A percentile compares a stretch with the other conserved stretches of the same genome.
These are phyloP conservation scores for Dissoconium aciculare DNA, from an alignment of 2,329 filamentous ascomycete genomes.

Conservation along the genomic window DNA sequence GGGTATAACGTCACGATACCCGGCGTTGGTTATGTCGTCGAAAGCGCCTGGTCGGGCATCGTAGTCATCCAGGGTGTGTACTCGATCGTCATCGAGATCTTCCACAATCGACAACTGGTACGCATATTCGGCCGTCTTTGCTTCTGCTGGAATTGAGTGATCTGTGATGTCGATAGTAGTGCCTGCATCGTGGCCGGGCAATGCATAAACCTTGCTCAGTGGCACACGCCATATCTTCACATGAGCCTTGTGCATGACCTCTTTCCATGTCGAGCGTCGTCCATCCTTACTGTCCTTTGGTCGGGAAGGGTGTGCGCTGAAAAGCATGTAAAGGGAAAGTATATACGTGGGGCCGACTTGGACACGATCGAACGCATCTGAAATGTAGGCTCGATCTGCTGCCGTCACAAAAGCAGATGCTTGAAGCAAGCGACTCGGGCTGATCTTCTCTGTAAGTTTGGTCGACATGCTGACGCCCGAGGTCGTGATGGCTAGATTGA, in stretches of 20 bases:
- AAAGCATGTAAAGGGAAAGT: conserved; percentile 88
- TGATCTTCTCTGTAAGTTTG: conserved; percentile 65
- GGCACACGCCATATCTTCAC: conserved; percentile 65
- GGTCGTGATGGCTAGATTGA: conserved; percentile 86
- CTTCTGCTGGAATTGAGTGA: conserved; percentile 15
- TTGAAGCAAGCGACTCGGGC: conserved; percentile 78
- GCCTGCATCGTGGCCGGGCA: conserved; percentile 17
- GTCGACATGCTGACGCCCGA: conserved; percentile 79
- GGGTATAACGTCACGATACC: conserved; percentile 51
- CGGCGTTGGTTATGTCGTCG: conserved; percentile 46
- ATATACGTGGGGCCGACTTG: conserved; percentile 81
- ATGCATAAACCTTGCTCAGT: conserved; percentile 38
- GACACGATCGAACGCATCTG: conserved; percentile 46
- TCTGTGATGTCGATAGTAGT: conserved; percentile 22
- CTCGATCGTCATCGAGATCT: conserved; percentile 58
- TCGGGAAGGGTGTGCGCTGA: conserved; percentile 56
- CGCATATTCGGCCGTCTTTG: conserved; percentile 45
- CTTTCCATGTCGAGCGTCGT: conserved; percentile 72
- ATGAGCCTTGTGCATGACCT: conserved; percentile 84
- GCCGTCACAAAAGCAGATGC: conserved; percentile 81
- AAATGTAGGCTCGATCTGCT: conserved; percentile 69
- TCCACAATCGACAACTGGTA: conserved; percentile 75
- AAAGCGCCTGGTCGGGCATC: conserved; percentile 42
- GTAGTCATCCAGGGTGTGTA: conserved; percentile 50
- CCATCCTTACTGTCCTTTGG: conserved; percentile 42